These are phyloP conservation scores for Graphilbum sp. DNA, from an alignment of 2,329 filamentous ascomycete species.

Conservation along the genomic window DNA sequence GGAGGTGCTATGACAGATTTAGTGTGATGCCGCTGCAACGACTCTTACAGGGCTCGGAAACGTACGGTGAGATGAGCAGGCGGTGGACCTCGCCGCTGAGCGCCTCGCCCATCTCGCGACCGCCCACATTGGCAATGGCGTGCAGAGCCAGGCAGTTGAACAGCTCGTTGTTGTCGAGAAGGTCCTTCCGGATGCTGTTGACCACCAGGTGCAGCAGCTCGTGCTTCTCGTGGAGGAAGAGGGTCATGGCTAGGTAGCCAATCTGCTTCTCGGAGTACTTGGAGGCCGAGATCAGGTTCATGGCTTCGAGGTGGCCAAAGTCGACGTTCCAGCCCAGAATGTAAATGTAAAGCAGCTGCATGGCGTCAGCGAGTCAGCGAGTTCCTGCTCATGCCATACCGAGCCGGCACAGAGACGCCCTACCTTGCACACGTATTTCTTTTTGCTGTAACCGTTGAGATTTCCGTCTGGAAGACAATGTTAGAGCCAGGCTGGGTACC, in stretches of 20 bases:
- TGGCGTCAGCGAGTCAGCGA: slow-evolving; percentile 2
- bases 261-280: slow-evolving; percentile 99
- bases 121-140: slow-evolving; percentile 93
- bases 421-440: slow-evolving; percentile 99
- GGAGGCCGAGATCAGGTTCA: slow-evolving; percentile 88
- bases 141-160: slow-evolving; percentile 95
- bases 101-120: slow-evolving; percentile 93
- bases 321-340: slow-evolving; percentile 98
- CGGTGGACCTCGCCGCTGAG: slow-evolving; percentile 83
- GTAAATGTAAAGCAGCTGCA: slow-evolving; percentile 91
- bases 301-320: slow-evolving; percentile 94
- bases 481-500: neutral
- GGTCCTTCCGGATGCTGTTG: slow-evolving; percentile 94
- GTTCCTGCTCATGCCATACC: neutral
- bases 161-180: slow-evolving; percentile 87
- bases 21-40: too few species aligned
- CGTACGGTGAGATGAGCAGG: slow-evolving; percentile 84
- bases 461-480: slow-evolving; percentile 47
- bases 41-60: slow-evolving; percentile 9
- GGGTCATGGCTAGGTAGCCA: slow-evolving; percentile 89
- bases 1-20: too few species aligned
- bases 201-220: slow-evolving; percentile 91
- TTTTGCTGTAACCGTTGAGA: slow-evolving; percentile 93
- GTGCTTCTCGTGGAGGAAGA: slow-evolving; percentile 94
- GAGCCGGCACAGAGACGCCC: slow-evolving; percentile 1